These are phyloP conservation scores for Pelargonium cotyledonis DNA, from an alignment of 441 rosid species.

Conservation along the genomic window DNA sequence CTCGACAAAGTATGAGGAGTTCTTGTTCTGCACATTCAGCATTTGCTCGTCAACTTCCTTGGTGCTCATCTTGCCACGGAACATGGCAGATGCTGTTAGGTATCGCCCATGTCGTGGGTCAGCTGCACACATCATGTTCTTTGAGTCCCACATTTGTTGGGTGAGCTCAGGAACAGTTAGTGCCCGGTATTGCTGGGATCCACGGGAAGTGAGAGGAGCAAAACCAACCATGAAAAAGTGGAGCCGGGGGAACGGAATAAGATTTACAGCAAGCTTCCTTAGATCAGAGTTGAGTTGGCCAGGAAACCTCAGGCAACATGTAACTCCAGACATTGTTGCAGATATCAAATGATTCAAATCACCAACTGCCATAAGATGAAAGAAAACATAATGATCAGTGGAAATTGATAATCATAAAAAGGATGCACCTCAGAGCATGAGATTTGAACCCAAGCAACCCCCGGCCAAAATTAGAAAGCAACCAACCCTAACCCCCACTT, in stretches of 20 bases:
- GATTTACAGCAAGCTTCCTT: conserved; percentile 64
- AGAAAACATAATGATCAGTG: not conserved
- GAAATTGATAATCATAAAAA: not conserved
- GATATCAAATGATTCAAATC: conserved; percentile 74
- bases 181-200: conserved; percentile 72
- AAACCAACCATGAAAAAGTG: conserved; percentile 87
- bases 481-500: no score
- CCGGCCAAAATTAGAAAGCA: no score
- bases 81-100: conserved; percentile 75
- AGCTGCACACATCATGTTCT: no score
- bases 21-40: conserved; percentile 79
- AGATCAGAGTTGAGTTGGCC: conserved; percentile 78
- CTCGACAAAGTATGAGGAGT: conserved; percentile 73
- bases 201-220: conserved; percentile 81
- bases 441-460: no score
- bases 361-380: conserved; percentile 41
- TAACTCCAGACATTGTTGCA: conserved; percentile 91
- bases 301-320: conserved; percentile 79
- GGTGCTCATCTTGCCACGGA: conserved; percentile 78
- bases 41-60: conserved; percentile 78
- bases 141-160: conserved; percentile 84
- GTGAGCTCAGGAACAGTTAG: conserved; percentile 74
- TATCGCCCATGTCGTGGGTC: conserved; percentile 71
- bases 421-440: no score
- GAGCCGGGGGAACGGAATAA: conserved; percentile 76